Percentiles rank a stretch among this genome's conserved stretches.
phyloP scores from a whole-genome alignment of 1,139 yeast genomes.

The Arxiozyma slooffiae region DNA sequence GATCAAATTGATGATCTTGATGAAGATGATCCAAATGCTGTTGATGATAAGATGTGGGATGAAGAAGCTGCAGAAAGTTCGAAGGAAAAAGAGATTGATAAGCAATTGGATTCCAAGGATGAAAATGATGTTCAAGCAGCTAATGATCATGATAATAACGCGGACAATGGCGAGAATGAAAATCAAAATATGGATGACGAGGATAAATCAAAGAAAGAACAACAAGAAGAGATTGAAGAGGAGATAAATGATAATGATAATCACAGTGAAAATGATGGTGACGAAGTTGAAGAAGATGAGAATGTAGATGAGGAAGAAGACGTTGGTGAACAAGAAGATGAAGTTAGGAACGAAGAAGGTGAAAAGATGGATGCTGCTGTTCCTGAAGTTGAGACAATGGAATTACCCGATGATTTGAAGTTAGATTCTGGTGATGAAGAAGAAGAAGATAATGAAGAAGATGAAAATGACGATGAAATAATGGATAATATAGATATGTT shows the following conservation, averaged over 20 bases:
- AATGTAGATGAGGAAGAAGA: conserved; percentile 51
- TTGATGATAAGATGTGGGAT: conserved; percentile 98
- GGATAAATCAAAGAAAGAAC: conserved; percentile 48
- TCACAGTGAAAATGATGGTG: conserved; percentile 53
- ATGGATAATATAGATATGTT: conserved; percentile 22
- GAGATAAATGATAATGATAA: conserved; percentile 48
- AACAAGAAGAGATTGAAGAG: conserved; percentile 53
- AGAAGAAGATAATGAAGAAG: conserved; percentile 37
- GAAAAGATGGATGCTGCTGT: conserved; percentile 63
- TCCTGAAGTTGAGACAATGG: conserved; percentile 73
- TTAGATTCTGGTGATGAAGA: conserved; percentile 63
- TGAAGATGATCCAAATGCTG: conserved; percentile 86
- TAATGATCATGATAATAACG: conserved; percentile 36
- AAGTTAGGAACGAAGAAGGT: conserved; percentile 59
- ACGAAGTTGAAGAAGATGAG: conserved; percentile 55
- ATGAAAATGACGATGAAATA: conserved; percentile 1
- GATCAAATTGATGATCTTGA: conserved; percentile 87
- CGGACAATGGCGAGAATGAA: conserved; percentile 32
- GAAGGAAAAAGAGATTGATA: conserved; percentile 64
- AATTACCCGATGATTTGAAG: conserved; percentile 78
- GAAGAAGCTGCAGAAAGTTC: conserved; percentile 72
- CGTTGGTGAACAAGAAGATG: conserved; percentile 73
- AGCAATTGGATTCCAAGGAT: conserved; percentile 46
- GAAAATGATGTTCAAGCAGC: conserved; percentile 58
- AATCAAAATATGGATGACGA: conserved; percentile 44